These are phyloP conservation scores for Hypoxylon sp. DNA, from an alignment of 2,329 filamentous ascomycete species.

Conservation along the genomic window DNA sequence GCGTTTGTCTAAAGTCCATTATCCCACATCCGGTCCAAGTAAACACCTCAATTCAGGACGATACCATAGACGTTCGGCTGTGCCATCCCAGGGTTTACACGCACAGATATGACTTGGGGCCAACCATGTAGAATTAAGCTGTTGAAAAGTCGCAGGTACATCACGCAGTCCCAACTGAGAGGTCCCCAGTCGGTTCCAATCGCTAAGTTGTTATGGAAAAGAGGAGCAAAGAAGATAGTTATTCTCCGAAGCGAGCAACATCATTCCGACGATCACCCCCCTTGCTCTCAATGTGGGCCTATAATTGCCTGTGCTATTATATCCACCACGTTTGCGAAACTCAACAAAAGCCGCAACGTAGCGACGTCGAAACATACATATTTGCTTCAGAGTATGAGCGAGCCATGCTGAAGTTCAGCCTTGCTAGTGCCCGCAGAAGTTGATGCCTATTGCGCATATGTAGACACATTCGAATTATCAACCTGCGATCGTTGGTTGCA, in stretches of 20 bases:
- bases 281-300: constrained; percentile 37
- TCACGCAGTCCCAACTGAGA: constrained; percentile 27
- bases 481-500: not conserved
- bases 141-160: constrained; percentile 21
- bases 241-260: constrained; percentile 41
- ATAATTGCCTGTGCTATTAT: constrained; percentile 28
- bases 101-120: constrained; percentile 10
- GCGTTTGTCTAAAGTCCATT: constrained; percentile 17
- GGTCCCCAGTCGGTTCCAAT: constrained; percentile 38
- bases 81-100: constrained; percentile 28
- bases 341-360: constrained; percentile 22
- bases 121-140: constrained; percentile 11
- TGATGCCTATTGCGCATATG: not conserved
- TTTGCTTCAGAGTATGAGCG: not conserved
- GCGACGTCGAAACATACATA: constrained; percentile 2
- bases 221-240: constrained; percentile 35
- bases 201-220: constrained; percentile 38
- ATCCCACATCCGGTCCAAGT: constrained; percentile 1
- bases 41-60: constrained; percentile 17
- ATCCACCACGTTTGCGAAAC: constrained; percentile 8
- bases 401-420: constrained; percentile 13
- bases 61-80: constrained; percentile 25
- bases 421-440: not conserved
- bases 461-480: not conserved
- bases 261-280: constrained; percentile 26